These are phyloP conservation scores for Mrakia blollopis DNA, from an alignment of 768 basidiomycete genomes.

Conservation along the genomic window DNA sequence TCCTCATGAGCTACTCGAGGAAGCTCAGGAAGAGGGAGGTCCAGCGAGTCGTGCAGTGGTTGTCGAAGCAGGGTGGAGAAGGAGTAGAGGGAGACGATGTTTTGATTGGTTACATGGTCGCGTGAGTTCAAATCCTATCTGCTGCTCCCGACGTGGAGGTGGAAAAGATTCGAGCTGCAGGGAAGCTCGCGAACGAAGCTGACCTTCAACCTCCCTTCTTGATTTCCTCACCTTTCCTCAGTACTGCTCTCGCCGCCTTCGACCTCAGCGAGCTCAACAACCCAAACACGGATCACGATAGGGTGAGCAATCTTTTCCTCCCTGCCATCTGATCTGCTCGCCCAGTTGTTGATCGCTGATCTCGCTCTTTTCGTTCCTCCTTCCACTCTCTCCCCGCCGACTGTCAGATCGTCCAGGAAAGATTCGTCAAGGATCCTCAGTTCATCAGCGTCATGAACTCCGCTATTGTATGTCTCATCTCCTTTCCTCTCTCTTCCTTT, in stretches of 20 bases:
- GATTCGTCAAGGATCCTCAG: conserved; percentile 31
- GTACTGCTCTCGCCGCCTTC: conserved; percentile 34
- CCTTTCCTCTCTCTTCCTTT: conserved; percentile 8
- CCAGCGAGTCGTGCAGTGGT: conserved; percentile 64
- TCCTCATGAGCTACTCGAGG: conserved; percentile 60
- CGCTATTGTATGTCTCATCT: conserved; percentile 23
- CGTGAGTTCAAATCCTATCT: conserved; percentile 25
- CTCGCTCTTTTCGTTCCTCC: neutral
- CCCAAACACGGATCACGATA: conserved; percentile 20
- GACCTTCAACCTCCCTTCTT: conserved; percentile 33
- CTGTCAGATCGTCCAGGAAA: conserved; percentile 26
- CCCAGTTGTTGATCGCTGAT: neutral
- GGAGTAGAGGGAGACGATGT: conserved; percentile 27
- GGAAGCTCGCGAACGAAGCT: conserved; percentile 2
- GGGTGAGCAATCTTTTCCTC: neutral
- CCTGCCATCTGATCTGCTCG: neutral
- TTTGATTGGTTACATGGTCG: conserved; percentile 33
- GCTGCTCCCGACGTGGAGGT: neutral
- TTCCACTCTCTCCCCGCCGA: too few species aligned
- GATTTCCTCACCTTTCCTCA: conserved; percentile 25
- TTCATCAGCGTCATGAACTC: conserved; percentile 32
- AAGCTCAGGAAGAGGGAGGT: conserved; percentile 59
- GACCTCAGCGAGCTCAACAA: conserved; percentile 28
- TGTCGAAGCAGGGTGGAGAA: conserved; percentile 44
- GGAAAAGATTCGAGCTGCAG: neutral